phyloP scores from a whole-genome alignment of 192 early-diverging fungal genomes.

The Backusella psychrophila region DNA sequence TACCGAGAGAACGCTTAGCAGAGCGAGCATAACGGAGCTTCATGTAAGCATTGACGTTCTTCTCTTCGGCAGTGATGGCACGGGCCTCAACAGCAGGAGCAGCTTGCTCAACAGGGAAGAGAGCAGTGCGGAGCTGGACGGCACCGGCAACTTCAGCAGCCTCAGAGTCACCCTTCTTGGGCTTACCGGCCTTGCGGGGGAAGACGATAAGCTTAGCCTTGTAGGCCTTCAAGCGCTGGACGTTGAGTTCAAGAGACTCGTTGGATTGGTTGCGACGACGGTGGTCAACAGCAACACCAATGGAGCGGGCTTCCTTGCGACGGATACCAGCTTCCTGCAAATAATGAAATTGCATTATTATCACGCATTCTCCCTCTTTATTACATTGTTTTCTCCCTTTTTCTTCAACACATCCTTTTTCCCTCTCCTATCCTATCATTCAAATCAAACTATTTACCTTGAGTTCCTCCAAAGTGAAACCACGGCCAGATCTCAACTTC shows the following conservation, averaged over 20 bases:
- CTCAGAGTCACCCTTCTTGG: constrained; percentile 74
- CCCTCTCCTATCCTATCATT: neutral
- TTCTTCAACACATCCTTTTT: neutral
- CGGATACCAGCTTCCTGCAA: constrained; percentile 84
- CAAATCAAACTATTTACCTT: constrained; percentile 62
- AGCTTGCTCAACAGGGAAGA: constrained; percentile 69
- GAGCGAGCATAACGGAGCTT: constrained; percentile 78
- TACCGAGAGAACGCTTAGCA: constrained; percentile 71
- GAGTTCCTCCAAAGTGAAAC: constrained; percentile 98
- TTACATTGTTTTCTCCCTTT: neutral
- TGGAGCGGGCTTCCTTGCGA: constrained; percentile 89
- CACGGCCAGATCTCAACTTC: constrained; percentile 94
- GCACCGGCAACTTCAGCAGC: constrained; percentile 55
- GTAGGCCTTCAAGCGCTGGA: constrained; percentile 93
- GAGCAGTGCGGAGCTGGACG: constrained; percentile 61
- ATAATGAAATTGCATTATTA: neutral
- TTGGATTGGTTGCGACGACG: constrained; percentile 94
- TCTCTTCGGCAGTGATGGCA: constrained; percentile 56
- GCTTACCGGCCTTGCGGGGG: constrained; percentile 91
- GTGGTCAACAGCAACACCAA: constrained; percentile 97
- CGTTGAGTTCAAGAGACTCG: constrained; percentile 92
- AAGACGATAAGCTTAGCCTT: constrained; percentile 94
- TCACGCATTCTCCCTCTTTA: neutral
- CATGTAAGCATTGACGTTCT: constrained; percentile 60
- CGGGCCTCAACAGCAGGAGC: constrained; percentile 48